These are phyloP conservation scores for Astrephomene gubernaculifera DNA, from an alignment of 139 green algal species.

Conservation along the genomic window DNA sequence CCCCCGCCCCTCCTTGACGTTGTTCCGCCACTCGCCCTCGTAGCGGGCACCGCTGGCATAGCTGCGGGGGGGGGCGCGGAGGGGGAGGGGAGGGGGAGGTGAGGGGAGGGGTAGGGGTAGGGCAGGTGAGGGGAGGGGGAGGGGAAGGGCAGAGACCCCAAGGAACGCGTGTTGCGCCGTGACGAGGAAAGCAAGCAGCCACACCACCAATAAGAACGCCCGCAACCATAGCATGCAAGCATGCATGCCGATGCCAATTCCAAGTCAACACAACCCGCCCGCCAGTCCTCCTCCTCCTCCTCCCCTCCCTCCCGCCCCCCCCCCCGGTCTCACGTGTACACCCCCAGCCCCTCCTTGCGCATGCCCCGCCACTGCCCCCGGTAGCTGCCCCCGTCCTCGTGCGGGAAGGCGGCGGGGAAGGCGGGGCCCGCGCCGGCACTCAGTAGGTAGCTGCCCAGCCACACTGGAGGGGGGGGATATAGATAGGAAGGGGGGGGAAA, in stretches of 20 bases:
- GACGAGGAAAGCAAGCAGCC: too few relatives aligned
- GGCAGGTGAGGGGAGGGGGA: not conserved
- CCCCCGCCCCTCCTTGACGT: constrained; percentile 81
- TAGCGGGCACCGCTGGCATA: constrained; percentile 82
- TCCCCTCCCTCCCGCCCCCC: not conserved
- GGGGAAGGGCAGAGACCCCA: too few relatives aligned
- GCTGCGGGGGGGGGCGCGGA: not conserved
- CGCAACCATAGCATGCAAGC: too few relatives aligned
- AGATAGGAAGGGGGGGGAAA: too few relatives aligned
- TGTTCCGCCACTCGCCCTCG: constrained; percentile 85
- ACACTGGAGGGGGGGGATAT: constrained; percentile 46
- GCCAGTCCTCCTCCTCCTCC: not conserved
- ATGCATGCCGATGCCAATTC: too few relatives aligned
- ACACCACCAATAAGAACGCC: too few relatives aligned
- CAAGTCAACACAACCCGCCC: too few relatives aligned
- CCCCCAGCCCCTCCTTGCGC: constrained; percentile 81
- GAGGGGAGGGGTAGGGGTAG: not conserved
- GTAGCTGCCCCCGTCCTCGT: constrained; percentile 85
- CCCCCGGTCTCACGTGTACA: constrained; percentile 63
- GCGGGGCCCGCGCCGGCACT: constrained; percentile 65
- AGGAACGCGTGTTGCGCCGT: too few relatives aligned
- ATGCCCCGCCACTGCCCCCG: constrained; percentile 81
- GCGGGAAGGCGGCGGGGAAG: constrained; percentile 72
- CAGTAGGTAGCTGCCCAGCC: constrained; percentile 62
- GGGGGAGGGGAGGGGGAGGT: not conserved